Conservation (phyloP, 2,329 filamentous ascomycete species). For the Aspergillus amoenus region DNA sequence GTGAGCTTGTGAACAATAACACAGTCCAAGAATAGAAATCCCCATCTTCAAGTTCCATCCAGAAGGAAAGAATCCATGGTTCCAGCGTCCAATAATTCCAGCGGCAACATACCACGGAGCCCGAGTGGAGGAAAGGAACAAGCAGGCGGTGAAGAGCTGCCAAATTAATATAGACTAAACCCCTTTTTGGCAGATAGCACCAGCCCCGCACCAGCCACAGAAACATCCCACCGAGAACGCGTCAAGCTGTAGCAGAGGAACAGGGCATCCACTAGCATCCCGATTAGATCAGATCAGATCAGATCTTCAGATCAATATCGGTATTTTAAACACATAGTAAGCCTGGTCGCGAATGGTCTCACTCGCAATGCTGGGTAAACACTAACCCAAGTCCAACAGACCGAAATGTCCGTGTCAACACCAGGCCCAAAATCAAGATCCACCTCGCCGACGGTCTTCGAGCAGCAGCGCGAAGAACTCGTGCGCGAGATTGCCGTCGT, state of each 20-base stretch:
- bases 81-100: too few species aligned
- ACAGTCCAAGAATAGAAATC: too few species aligned
- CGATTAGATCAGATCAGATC: not conserved
- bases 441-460: constrained; percentile 38
- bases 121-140: not conserved
- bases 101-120: too few species aligned
- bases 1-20: too few species aligned
- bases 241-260: not conserved
- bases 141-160: constrained; percentile 5
- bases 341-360: too few species aligned
- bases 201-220: constrained; percentile 12
- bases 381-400: not conserved
- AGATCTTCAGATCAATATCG: not conserved
- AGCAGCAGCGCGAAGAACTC: constrained; percentile 44
- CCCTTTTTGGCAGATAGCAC: not conserved
- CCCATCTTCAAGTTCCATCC: too few species aligned
- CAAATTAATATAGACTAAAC: not conserved
- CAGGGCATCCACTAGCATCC: not conserved
- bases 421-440: constrained; percentile 16
- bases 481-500: constrained; percentile 46
- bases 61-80: too few species aligned
- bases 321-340: not conserved
- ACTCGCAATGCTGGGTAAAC: not conserved
- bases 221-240: constrained; percentile 10
- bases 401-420: constrained; percentile 15